A percentile compares a stretch with the other conserved stretches of the same genome.
These are phyloP conservation scores for Chytridium lagenaria DNA, from an alignment of 371 early-diverging fungal genomes.

Conservation along the genomic window DNA sequence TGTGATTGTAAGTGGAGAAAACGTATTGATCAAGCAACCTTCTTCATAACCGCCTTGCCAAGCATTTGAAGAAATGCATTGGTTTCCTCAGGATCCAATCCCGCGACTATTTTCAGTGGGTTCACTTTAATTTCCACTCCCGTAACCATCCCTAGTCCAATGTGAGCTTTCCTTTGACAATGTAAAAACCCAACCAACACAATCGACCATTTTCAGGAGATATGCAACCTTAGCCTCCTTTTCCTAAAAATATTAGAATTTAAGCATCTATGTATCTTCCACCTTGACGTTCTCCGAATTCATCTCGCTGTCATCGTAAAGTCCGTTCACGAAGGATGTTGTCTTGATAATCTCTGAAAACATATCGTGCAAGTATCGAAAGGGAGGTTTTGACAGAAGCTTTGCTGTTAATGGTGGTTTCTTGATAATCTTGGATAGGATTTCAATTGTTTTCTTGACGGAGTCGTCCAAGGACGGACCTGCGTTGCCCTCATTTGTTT, in stretches of 20 bases:
- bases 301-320: conserved; percentile 57
- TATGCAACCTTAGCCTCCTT: conserved; percentile 62
- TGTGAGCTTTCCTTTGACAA: not conserved
- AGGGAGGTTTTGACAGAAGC: conserved; percentile 64
- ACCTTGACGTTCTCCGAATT: conserved; percentile 56
- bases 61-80: conserved; percentile 59
- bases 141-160: conserved; percentile 43
- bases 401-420: conserved; percentile 61
- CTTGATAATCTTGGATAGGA: conserved; percentile 52
- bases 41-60: conserved; percentile 52
- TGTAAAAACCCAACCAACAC: conserved; percentile 40
- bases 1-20: not conserved
- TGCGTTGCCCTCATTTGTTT: not conserved
- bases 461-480: not conserved
- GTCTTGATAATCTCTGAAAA: conserved; percentile 52
- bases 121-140: conserved; percentile 51
- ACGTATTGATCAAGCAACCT: conserved; percentile 34
- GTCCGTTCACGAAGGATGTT: conserved; percentile 47
- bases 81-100: conserved; percentile 62
- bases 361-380: conserved; percentile 64
- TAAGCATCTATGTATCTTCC: conserved; percentile 5
- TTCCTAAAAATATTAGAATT: conserved; percentile 39
- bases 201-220: conserved; percentile 56
- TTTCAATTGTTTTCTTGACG: conserved; percentile 49
- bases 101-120: conserved; percentile 62